Evolutionary conservation across 2,329 filamentous ascomycete genomes (phyloP).

Genomic region (Graphilbum sp.): DNA sequence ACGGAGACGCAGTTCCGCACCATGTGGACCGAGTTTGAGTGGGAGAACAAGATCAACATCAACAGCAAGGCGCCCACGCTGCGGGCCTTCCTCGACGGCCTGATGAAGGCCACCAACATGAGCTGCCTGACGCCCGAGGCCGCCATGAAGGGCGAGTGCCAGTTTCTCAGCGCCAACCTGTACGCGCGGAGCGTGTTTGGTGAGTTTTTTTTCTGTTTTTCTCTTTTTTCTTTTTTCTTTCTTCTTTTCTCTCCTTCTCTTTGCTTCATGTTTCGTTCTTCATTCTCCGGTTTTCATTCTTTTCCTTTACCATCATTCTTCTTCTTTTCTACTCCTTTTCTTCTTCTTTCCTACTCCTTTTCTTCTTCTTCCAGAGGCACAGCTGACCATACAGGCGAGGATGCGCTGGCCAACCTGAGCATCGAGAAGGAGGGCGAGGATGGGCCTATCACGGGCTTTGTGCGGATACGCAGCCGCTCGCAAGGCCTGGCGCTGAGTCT

Average conservation of each 20-base stretch:
- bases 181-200: constrained; percentile 96
- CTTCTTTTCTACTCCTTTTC: neutral
- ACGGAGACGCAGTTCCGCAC: constrained; percentile 96
- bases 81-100: constrained; percentile 77
- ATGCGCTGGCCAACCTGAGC: constrained; percentile 89
- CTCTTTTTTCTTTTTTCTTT: neutral
- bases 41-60: constrained; percentile 99
- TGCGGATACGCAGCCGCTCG: constrained; percentile 91
- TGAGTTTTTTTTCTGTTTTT: constrained; percentile 26
- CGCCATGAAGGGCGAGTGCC: constrained; percentile 90
- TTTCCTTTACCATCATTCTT: neutral
- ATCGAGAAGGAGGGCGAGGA: constrained; percentile 96
- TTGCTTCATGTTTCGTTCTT: neutral
- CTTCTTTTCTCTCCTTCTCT: neutral
- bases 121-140: constrained; percentile 92
- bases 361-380: too few species aligned
- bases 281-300: neutral
- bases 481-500: constrained; percentile 89
- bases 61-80: constrained; percentile 91
- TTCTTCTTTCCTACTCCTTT: neutral
- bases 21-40: constrained; percentile 99
- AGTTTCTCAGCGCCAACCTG: constrained; percentile 92
- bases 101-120: constrained; percentile 99
- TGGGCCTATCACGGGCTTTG: constrained; percentile 90
- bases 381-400: constrained; percentile 55